phyloP scores from a whole-genome alignment of 1,284 basidiomycete species.

The Trametes polyzona region DNA sequence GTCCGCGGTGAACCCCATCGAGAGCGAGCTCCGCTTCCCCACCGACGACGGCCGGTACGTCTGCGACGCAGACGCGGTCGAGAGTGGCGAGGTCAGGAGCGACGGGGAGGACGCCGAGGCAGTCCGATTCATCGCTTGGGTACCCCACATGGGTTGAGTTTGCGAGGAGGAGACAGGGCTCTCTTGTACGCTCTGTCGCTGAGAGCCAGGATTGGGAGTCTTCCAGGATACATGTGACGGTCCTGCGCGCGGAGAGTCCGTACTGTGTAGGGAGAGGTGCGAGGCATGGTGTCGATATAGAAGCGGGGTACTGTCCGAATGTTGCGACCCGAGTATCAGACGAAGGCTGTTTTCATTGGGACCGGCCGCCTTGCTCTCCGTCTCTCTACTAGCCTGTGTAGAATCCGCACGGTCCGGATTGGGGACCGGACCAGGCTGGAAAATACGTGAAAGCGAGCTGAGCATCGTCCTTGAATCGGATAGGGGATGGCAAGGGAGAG shows the following conservation, averaged over 20 bases:
- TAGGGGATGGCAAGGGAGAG: background rate
- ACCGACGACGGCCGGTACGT: conserved; percentile 20
- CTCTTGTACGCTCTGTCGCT: conserved; percentile 11
- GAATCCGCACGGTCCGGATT: conserved; percentile 13
- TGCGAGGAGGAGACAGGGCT: conserved; percentile 21
- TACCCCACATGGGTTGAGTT: conserved; percentile 19
- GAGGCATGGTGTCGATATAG: conserved; percentile 27
- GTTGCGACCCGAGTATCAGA: conserved; percentile 8
- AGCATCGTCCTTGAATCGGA: conserved; percentile 19
- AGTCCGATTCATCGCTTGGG: conserved; percentile 22
- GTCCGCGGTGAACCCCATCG: conserved; percentile 23
- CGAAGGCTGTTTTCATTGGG: conserved; percentile 5
- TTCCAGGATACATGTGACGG: conserved; percentile 36
- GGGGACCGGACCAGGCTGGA: conserved; percentile 20
- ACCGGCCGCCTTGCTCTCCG: background rate
- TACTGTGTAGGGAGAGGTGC: conserved; percentile 14
- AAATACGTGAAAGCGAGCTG: conserved; percentile 26
- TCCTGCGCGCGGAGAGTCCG: conserved; percentile 24
- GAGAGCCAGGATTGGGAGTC: conserved; percentile 10
- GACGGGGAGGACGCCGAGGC: conserved; percentile 30
- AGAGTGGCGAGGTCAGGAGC: conserved; percentile 18
- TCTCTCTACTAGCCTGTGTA: conserved; percentile 3
- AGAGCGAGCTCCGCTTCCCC: conserved; percentile 29
- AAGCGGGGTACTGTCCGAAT: conserved; percentile 19
- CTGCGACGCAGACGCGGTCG: conserved; percentile 13